Evolutionary conservation across 2,329 filamentous ascomycete species (phyloP), one percentile per base, ranked within the genome.

Genomic region (Paradendryphiella salina): DNA sequence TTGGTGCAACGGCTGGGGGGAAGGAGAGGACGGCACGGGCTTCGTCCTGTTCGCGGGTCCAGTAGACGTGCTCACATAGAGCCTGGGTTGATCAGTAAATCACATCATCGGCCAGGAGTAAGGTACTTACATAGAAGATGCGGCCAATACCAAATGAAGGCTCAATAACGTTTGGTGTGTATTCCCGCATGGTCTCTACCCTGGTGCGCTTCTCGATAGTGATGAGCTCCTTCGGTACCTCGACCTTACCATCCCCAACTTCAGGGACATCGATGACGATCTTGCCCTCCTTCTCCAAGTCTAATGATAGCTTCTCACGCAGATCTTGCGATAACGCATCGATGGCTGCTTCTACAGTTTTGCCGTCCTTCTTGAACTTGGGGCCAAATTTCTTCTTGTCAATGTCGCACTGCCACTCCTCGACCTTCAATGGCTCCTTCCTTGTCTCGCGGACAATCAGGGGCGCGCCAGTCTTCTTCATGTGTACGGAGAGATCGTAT

Each of bases 331-430:
- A 82, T 17, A 92, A 83, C 4, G 82, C 84, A 47, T 89, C 78
- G 44, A 99, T 79, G 26, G 89, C 90, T 13, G 85, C 80, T 77
- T 96, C 90, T 26, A 99, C 86, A 1, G 85, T 80, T 79, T 90
- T 95, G 70, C 87, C 89, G 62, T 96, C 89, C 52, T 73, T 96
- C 82, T 96, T 96, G 82, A 96, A 96, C 59, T 86, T 84, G 10
- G 93, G 93, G 20, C 94, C 94, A 65, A 96, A 95, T 77, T 92
- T 92, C 83, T 96, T 96, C 83, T 89, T 96, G 73, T 96, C 85
- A 28, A 96, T 79, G 35, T 94, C 89, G 34, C 94, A 80, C 66
- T 90, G 84, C 86, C 88, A 99, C 76, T 96, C 90, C 75, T 96
- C 88, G 52, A 96, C 81, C 56, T 84, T 81, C 52, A 87, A 81